A percentile compares a stretch with the other conserved stretches of the same genome.
These are phyloP conservation scores for Sisymbrium altissimum DNA, from an alignment of 345 rosid genomes.

Conservation along the genomic window DNA sequence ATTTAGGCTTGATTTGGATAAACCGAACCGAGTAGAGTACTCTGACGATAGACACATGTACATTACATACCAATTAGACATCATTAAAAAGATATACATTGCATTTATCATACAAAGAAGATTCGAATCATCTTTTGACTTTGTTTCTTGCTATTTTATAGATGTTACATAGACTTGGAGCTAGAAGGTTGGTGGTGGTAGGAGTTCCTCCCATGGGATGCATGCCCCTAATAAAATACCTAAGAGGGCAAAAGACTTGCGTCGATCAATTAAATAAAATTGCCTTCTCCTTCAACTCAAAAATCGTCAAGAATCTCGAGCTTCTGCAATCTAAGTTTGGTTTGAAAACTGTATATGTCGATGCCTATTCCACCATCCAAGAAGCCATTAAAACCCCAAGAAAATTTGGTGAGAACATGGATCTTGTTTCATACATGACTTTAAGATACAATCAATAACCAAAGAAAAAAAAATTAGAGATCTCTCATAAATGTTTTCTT, in stretches of 20 bases:
- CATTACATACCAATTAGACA: not conserved
- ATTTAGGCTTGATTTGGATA: not conserved
- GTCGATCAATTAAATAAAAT: conserved; percentile 48
- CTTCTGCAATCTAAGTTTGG: conserved; percentile 34
- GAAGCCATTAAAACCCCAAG: conserved; percentile 51
- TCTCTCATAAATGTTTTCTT: not conserved
- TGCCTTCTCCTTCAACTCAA: conserved; percentile 51
- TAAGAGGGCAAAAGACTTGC: conserved; percentile 45
- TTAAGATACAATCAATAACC: not conserved
- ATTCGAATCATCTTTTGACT: not conserved
- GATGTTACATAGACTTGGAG: conserved; percentile 61
- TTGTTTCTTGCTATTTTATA: conserved; percentile 27
- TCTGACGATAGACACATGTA: not conserved
- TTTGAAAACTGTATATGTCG: conserved; percentile 51
- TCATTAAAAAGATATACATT: not conserved
- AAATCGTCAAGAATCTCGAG: conserved; percentile 42
- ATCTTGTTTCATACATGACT: not conserved
- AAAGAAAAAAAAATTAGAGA: not conserved
- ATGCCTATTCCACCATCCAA: conserved; percentile 43
- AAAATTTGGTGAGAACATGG: conserved; percentile 46
- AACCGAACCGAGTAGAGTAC: not conserved
- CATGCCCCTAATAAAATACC: conserved; percentile 69
- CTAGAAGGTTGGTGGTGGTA: conserved; percentile 58
- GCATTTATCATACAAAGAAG: not conserved
- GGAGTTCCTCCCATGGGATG: conserved; percentile 93